Conservation (phyloP, 805 yeast genomes). For the Yarrowia osloensis region DNA sequence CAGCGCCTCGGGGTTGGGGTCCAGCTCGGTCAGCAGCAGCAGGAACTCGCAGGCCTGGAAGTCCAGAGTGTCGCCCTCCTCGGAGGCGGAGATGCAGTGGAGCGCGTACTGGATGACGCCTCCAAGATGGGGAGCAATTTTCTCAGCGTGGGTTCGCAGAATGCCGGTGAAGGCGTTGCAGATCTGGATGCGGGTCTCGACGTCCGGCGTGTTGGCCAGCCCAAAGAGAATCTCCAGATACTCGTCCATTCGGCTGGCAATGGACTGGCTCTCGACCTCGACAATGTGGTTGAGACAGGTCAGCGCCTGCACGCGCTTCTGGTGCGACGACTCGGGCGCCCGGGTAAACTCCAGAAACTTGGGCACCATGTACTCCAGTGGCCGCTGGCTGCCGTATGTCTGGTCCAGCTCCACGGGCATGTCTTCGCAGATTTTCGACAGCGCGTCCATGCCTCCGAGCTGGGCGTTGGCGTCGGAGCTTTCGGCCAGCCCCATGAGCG, state of each 20-base stretch:
- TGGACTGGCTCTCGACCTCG: slow-evolving; percentile 64
- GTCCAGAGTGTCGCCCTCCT: slow-evolving; percentile 67
- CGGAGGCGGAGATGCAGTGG: slow-evolving; percentile 61
- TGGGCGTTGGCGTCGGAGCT: slow-evolving; percentile 51
- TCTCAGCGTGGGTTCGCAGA: slow-evolving; percentile 77
- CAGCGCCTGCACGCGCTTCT: slow-evolving; percentile 62
- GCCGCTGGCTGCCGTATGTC: slow-evolving; percentile 65
- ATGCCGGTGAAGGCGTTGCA: slow-evolving; percentile 74
- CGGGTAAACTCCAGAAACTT: slow-evolving; percentile 58
- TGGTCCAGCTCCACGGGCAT: slow-evolving; percentile 64
- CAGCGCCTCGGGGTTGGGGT: slow-evolving; percentile 49
- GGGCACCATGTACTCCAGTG: slow-evolving; percentile 67
- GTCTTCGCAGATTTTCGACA: slow-evolving; percentile 90
- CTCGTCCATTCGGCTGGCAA: slow-evolving; percentile 64
- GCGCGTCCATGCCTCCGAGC: slow-evolving; percentile 79
- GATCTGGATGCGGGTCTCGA: slow-evolving; percentile 67
- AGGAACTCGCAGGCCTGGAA: slow-evolving; percentile 93
- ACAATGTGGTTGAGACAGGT: slow-evolving; percentile 77
- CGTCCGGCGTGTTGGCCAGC: slow-evolving; percentile 63
- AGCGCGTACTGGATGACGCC: slow-evolving; percentile 86
- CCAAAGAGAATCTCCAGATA: slow-evolving; percentile 64
- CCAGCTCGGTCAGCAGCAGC: slow-evolving; percentile 69
- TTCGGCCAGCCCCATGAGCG: slow-evolving; percentile 62
- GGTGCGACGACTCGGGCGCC: slow-evolving; percentile 43
- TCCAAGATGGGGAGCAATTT: slow-evolving; percentile 71